Percentiles rank a stretch among this genome's conserved stretches.
phyloP scores from a whole-genome alignment of 257 asterid species.

The Solanum pinnatisectum region DNA sequence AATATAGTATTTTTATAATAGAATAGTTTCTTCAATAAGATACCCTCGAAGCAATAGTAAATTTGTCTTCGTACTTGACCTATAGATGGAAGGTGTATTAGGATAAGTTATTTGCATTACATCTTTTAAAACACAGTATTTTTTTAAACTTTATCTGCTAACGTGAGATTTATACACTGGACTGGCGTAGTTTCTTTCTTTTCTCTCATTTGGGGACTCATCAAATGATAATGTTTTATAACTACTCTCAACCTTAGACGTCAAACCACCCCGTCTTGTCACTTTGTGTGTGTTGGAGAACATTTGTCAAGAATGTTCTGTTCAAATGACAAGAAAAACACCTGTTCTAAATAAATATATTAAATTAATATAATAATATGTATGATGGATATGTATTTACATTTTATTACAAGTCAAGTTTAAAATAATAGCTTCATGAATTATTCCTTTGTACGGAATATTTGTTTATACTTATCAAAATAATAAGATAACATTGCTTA shows the following conservation, averaged over 20 bases:
- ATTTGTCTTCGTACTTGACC: background rate
- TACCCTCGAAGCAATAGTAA: background rate
- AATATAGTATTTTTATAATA: background rate
- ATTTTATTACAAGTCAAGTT: background rate
- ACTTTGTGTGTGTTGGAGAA: background rate
- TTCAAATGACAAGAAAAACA: background rate
- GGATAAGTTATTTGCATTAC: rapidly evolving
- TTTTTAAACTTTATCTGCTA: rapidly evolving
- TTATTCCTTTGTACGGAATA: background rate
- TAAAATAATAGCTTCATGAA: background rate
- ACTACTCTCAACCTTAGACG: background rate
- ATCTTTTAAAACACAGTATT: background rate
- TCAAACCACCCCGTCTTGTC: background rate
- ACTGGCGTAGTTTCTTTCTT: rapidly evolving
- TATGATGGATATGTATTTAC: background rate
- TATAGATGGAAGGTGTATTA: background rate
- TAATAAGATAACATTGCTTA: background rate
- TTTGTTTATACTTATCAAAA: background rate
- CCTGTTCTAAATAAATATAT: background rate
- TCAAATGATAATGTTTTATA: background rate
- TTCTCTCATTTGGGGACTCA: background rate
- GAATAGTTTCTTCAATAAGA: background rate
- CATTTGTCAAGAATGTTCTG: background rate
- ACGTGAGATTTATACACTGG: rapidly evolving
- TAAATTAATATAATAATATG: background rate